Percentiles rank a stretch among this genome's conserved stretches.
These are phyloP conservation scores for Magnolia sinica DNA, from an alignment of 164 flowering plant genomes.

Conservation along the genomic window DNA sequence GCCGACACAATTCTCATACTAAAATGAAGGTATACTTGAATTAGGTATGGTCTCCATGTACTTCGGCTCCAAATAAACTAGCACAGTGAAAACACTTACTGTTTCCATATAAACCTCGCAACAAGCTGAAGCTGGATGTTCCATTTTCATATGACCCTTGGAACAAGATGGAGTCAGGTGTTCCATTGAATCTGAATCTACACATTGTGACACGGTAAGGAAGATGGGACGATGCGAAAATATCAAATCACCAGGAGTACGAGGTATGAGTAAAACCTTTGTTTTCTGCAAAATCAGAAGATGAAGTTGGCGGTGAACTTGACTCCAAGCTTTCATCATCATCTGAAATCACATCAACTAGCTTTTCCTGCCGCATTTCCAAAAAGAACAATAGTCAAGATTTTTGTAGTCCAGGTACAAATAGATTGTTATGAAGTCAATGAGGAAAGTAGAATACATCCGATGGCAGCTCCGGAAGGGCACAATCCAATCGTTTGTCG, in stretches of 20 bases:
- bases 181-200: constrained; percentile 10
- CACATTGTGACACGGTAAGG: neutral
- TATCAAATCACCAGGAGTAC: neutral
- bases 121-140: constrained; percentile 9
- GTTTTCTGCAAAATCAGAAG: constrained; percentile 34
- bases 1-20: neutral
- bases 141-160: constrained; percentile 4
- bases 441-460: constrained; percentile 22
- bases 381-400: constrained; percentile 5
- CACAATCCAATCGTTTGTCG: constrained; percentile 6
- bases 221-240: neutral
- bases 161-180: constrained; percentile 9
- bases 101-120: constrained; percentile 1
- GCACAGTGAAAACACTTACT: neutral
- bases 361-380: constrained; percentile 30
- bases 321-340: constrained; percentile 26
- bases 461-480: constrained; percentile 24
- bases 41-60: neutral
- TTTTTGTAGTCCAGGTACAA: neutral
- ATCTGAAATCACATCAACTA: constrained; percentile 32
- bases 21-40: neutral
- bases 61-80: neutral
- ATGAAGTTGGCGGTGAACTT: constrained; percentile 24
- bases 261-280: constrained; percentile 23
- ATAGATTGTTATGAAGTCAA: neutral